phyloP scores from a whole-genome alignment of 2,329 filamentous ascomycete species.

The Sarocladium brachiariae region DNA sequence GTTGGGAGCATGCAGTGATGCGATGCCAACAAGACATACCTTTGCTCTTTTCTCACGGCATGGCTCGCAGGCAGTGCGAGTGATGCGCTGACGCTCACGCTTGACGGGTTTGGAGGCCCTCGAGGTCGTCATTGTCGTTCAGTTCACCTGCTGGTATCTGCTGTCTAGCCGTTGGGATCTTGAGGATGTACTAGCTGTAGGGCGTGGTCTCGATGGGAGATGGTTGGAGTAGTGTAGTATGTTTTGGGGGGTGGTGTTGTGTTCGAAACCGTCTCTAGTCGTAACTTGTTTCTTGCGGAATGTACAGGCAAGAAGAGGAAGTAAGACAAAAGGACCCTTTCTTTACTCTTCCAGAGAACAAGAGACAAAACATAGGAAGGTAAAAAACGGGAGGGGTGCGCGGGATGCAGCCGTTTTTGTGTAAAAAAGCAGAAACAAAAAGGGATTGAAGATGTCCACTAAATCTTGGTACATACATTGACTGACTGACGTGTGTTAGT shows the following conservation, averaged over 20 bases:
- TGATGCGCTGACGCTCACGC: constrained; percentile 2
- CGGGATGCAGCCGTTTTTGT: constrained; percentile 2
- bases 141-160: background rate
- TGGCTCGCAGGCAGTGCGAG: constrained; percentile 6
- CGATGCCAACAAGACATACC: background rate
- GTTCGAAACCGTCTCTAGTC: too few relatives aligned
- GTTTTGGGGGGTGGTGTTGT: too few relatives aligned
- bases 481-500: background rate
- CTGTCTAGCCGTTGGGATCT: background rate
- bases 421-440: too few relatives aligned
- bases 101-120: background rate
- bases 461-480: background rate
- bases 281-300: too few relatives aligned
- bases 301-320: too few relatives aligned
- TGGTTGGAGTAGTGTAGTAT: too few relatives aligned
- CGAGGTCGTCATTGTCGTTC: background rate
- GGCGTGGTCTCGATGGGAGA: too few relatives aligned
- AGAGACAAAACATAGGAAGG: background rate
- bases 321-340: too few relatives aligned
- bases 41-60: constrained; percentile 7
- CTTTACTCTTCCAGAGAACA: too few relatives aligned
- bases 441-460: constrained; percentile 3
- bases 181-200: background rate
- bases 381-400: background rate
- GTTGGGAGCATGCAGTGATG: too few relatives aligned